Evolutionary conservation across 2,329 filamentous ascomycete genomes (phyloP).

Genomic region (Colletotrichum tanaceti): DNA sequence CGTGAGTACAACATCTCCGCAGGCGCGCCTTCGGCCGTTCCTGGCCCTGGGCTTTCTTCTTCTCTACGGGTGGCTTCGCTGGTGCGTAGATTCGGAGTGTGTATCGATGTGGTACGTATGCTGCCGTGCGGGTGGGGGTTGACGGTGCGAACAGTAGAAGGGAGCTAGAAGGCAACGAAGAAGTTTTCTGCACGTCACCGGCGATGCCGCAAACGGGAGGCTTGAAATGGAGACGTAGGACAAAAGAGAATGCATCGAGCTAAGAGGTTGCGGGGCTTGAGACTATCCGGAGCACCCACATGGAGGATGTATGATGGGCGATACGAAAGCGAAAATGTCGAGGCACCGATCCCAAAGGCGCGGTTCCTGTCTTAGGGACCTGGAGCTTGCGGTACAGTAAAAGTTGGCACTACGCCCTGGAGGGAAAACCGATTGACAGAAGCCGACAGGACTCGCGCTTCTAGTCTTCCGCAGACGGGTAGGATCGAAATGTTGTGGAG

Average conservation of each 20-base stretch:
- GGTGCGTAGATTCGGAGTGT: neutral
- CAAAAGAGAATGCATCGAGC: neutral
- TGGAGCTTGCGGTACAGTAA: slow-evolving; percentile 26
- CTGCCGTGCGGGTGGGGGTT: neutral
- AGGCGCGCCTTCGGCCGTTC: slow-evolving; percentile 22
- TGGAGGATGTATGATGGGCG: slow-evolving; percentile 28
- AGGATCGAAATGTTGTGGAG: slow-evolving; percentile 36
- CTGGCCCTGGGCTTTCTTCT: neutral
- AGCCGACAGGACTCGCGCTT: slow-evolving; percentile 9
- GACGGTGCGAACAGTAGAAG: slow-evolving; percentile 18
- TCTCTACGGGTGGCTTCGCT: neutral
- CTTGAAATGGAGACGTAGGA: slow-evolving; percentile 11
- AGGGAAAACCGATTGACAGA: neutral
- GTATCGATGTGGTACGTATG: neutral
- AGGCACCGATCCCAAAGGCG: neutral
- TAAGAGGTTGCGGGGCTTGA: slow-evolving; percentile 17
- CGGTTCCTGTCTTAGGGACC: slow-evolving; percentile 27
- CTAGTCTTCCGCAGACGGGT: slow-evolving; percentile 10
- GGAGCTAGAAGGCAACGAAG: slow-evolving; percentile 37
- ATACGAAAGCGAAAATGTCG: neutral
- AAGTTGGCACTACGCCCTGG: slow-evolving; percentile 5
- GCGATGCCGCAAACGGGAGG: slow-evolving; percentile 38
- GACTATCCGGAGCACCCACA: slow-evolving; percentile 25
- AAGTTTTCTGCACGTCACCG: slow-evolving; percentile 38
- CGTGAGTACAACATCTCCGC: slow-evolving; percentile 8